phyloP scores from a whole-genome alignment of 176 grass and related monocot species.

The Carex scoparia region DNA sequence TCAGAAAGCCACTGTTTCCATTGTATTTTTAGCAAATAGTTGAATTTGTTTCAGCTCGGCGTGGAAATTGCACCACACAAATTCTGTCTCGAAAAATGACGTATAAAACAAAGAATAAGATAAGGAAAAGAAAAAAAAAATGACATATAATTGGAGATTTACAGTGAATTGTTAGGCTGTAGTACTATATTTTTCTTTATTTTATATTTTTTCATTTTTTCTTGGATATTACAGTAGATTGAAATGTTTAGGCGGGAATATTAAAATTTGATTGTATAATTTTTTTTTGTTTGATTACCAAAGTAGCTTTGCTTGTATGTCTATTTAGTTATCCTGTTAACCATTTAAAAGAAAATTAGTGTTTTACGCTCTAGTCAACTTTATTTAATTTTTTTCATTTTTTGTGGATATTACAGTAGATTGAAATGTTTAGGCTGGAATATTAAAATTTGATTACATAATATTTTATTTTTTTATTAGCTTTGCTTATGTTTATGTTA shows the following conservation, averaged over 20 bases:
- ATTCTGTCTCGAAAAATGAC: neutral
- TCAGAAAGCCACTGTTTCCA: neutral
- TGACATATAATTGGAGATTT: neutral
- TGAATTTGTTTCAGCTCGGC: neutral
- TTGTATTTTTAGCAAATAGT: neutral
- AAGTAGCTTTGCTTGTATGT: neutral
- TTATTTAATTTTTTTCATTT: too few relatives aligned
- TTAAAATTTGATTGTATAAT: neutral
- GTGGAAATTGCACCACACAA: neutral
- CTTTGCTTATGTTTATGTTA: too few relatives aligned
- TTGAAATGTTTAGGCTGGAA: too few relatives aligned
- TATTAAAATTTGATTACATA: too few relatives aligned
- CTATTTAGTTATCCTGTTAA: neutral
- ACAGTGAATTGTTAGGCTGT: neutral
- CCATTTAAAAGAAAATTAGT: too few relatives aligned
- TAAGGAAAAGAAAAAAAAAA: neutral
- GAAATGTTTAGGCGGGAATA: neutral
- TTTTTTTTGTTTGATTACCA: neutral
- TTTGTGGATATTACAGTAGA: too few relatives aligned
- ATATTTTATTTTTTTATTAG: too few relatives aligned
- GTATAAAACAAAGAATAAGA: constrained; percentile 1
- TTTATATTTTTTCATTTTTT: neutral
- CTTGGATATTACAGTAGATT: neutral
- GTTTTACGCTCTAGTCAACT: too few relatives aligned
- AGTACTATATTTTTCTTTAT: neutral